Evolutionary conservation across 257 asterid species (phyloP), one percentile per base, ranked within the genome.

Genomic region (Anisodus acutangulus): DNA sequence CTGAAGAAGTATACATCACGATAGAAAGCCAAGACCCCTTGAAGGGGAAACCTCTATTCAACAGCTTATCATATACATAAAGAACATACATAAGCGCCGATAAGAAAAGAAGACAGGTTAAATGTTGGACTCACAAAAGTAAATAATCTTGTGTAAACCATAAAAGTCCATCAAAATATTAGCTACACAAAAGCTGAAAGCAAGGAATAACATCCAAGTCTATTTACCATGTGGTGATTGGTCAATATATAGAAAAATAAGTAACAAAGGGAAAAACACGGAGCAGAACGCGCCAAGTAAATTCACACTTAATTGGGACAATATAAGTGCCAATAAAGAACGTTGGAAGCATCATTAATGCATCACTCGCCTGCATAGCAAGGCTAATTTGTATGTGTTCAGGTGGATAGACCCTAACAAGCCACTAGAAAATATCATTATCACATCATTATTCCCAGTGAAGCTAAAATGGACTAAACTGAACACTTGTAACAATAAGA

Each of bases 11-110:
- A 67, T 6, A 58, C 3, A 67, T 37, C 49, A 67, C 11, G 11
- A 67, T 31, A 3, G 17, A 45, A 74, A 74, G 60, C 26, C 47
- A 76, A 76, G 15, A 51, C 19, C 63, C 51, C 63, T 22, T 43
- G 16, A 70, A 70, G 55, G 17, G 57, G 79, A 70, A 41, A 70
- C 13, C 35, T 45, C 57, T 71, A 57, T n/a, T 45, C 79, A 71
- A 71, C 9, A 17, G 37, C 13, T 49, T n/a, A 45, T 9, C 37
- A 71, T 49, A 71, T n/a, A 45, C 37, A 71, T 71, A 71, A 41
- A 43, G 9, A 43, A 43, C 17, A 43, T 45, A 43, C 17, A 39
- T 39, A 43, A 71, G 53, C 57, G 10, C 57, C 1, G n/a, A 8
- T 45, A 71, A 41, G 55, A 71, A 71, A 9, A 41, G 57, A 43